These are phyloP conservation scores for Capsella bursapastoris DNA, from an alignment of 345 rosid species.

Conservation along the genomic window DNA sequence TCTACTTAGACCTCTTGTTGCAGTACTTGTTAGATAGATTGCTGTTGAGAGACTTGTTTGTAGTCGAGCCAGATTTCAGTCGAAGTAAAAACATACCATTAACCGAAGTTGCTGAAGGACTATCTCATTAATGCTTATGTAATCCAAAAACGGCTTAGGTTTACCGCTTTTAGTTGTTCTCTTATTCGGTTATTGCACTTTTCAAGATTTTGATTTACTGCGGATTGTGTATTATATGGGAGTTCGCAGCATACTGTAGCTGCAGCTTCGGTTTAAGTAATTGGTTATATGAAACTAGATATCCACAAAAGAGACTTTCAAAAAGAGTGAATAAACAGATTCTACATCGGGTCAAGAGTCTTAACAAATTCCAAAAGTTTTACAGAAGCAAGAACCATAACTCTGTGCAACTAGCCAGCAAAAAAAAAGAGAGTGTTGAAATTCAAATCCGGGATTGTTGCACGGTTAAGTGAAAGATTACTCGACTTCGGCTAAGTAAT, in stretches of 20 bases:
- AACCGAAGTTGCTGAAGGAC: neutral
- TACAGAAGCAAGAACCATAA: slow-evolving; percentile 24
- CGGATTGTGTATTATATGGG: neutral
- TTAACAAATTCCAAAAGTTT: slow-evolving; percentile 23
- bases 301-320: neutral
- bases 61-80: neutral
- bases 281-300: neutral
- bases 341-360: neutral
- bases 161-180: neutral
- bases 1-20: slow-evolving; percentile 19
- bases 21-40: slow-evolving; percentile 19
- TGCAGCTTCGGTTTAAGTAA: neutral
- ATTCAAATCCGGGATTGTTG: neutral
- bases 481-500: slow-evolving; percentile 57
- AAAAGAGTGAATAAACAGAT: neutral
- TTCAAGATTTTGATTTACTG: neutral
- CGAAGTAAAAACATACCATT: neutral
- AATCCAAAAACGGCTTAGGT: neutral
- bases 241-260: too few species aligned
- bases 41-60: neutral
- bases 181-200: neutral
- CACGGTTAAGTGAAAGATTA: slow-evolving; percentile 39
- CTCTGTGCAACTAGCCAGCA: neutral
- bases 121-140: neutral
- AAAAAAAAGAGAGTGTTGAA: neutral